Base-by-base conservation (phyloP, 768 basidiomycete species). In the Phlegmacium glaucopus region DNA sequence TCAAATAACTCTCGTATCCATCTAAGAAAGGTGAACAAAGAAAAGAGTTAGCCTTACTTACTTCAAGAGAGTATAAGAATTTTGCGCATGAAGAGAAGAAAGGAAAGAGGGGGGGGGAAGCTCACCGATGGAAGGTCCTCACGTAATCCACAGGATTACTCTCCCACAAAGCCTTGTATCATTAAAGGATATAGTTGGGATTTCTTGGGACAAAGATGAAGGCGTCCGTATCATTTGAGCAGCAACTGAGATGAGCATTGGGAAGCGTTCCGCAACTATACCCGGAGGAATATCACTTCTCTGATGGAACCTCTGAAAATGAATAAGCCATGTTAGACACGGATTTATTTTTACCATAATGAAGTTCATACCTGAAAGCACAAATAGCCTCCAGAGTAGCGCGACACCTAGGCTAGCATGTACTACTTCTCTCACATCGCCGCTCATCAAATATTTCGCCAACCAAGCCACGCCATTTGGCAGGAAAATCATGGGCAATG, bases 141-240 rank as follows among this genome's bases (percentile, higher is more conserved):
- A 92, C 70, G 59, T 88, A 94, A 52, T 94, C 91, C 37, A 90
- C 72, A 3, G 90, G 87, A 61, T 95, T 93, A n/a, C 67, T 67
- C 45, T 83, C 76, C 89, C 91, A 94, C 4, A 86, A 70, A 36
- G 82, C 75, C 56, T 82, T 2, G 75, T 65, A 10, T 80, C 67
- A 18, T 82, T 86, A 70, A 94, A 93, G 16, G 82, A 87, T 22
- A 94, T 85, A 1, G 82, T 77, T 1, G 90, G 90, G 43, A 87
- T 85, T 48, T 92, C 90, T 40, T 84, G 80, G 9, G 77, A 72
- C n/a, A 71, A 69, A 29, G 70, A 74, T 3, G 83, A 83, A 0
- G 82, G 82, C 8, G 79, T 74, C 37, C 77, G 71, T 39, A 90
- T 69, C 70, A 94, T 80, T 53, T 82, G 74, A 0, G 74, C 70